These are phyloP conservation scores for Hymenoscyphus infarciens DNA, from an alignment of 2,329 filamentous ascomycete species.

Conservation along the genomic window DNA sequence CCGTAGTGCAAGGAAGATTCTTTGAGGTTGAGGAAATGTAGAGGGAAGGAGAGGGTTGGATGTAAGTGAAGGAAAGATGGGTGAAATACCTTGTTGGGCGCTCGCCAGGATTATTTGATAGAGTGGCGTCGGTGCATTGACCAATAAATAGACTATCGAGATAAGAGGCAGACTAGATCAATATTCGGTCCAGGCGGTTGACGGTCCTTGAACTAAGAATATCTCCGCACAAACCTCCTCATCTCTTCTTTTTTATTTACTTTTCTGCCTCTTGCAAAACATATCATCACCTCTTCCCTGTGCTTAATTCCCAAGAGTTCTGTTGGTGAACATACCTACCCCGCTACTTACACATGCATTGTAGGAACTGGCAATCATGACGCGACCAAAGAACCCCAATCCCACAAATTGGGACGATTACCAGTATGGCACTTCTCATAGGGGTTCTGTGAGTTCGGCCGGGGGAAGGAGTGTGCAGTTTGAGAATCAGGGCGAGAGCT, in stretches of 20 bases:
- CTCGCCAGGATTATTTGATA: too few relatives aligned
- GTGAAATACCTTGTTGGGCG: not conserved
- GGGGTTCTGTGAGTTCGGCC: slow-evolving; percentile 32
- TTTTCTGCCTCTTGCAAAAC: not conserved
- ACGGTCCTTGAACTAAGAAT: too few relatives aligned
- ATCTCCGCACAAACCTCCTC: not conserved
- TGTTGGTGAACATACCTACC: not conserved
- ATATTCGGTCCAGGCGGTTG: too few relatives aligned
- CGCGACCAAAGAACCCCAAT: slow-evolving; percentile 21
- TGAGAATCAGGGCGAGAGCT: slow-evolving; percentile 23
- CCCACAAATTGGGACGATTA: slow-evolving; percentile 35
- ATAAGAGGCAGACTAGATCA: too few relatives aligned
- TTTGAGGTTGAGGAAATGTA: too few relatives aligned
- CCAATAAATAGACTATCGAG: slow-evolving; percentile 2
- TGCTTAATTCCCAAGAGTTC: not conserved
- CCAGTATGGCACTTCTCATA: slow-evolving; percentile 32
- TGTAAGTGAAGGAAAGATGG: not conserved
- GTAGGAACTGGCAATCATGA: slow-evolving; percentile 5
- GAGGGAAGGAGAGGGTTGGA: too few relatives aligned
- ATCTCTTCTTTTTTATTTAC: not conserved
- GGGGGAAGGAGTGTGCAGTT: slow-evolving; percentile 32
- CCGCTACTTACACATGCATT: not conserved
- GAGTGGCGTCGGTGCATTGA: slow-evolving; percentile 8
- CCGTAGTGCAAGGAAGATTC: too few relatives aligned
- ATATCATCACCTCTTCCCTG: not conserved